A percentile compares a stretch with the other conserved stretches of the same genome.
These are phyloP conservation scores for Brassica rapa DNA, from an alignment of 345 rosid species.

Conservation along the genomic window DNA sequence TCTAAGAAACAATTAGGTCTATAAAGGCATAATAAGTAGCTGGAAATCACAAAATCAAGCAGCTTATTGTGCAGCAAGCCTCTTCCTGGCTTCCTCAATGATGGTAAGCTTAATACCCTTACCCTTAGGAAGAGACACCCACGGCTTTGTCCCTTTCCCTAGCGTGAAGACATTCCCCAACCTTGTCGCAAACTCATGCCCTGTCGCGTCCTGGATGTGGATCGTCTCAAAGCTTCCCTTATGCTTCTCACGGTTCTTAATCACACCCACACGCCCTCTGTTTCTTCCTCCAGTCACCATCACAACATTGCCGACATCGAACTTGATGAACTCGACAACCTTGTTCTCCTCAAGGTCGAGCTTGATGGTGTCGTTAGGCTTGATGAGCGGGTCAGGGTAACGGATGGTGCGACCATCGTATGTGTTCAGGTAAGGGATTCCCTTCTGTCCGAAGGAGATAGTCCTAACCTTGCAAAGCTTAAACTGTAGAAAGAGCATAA, in stretches of 20 bases:
- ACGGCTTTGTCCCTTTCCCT: neutral
- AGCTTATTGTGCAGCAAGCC: neutral
- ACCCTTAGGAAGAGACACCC: neutral
- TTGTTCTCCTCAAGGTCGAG: neutral
- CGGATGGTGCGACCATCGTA: neutral
- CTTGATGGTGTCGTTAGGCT: neutral
- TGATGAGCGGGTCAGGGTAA: neutral
- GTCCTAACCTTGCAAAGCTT: neutral
- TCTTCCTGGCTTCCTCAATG: neutral
- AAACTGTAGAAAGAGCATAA: neutral
- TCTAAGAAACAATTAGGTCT: neutral
- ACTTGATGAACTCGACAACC: neutral
- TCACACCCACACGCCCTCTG: neutral
- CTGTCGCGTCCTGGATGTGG: neutral
- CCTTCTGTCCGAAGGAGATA: neutral
- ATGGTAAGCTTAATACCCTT: neutral
- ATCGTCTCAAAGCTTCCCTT: neutral
- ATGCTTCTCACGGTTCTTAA: conserved; percentile 5
- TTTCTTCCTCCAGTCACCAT: neutral
- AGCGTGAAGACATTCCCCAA: neutral
- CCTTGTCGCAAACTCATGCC: neutral
- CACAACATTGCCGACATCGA: neutral
- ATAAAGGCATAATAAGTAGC: neutral
- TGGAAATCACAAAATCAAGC: neutral
- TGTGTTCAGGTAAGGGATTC: neutral